Evolutionary conservation across 2,329 filamentous ascomycete genomes (phyloP), one percentile per base, ranked within the genome.

Genomic region (Fragosphaeria purpurea): DNA sequence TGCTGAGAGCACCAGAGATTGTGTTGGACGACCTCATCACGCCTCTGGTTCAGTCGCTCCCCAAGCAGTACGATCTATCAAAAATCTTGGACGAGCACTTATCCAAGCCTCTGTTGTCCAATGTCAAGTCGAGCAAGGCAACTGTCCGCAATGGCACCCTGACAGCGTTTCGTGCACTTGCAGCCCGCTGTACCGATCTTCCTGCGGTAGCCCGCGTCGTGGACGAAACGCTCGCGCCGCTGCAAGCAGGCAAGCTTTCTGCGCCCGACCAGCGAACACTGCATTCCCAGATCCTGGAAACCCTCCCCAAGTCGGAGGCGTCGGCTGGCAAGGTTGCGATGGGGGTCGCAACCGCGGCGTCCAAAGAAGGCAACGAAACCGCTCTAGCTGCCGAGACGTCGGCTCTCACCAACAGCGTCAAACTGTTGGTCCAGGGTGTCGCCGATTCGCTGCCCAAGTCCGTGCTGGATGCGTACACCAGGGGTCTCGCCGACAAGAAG

Each of bases 1-100:
- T 98, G 50, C 70, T 98, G 44, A 80, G 94, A 63, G 85, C 91
- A 7, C 94, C 93, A 1, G 93, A 98, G 67, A 83, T 96, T 42
- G 82, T 95, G 11, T 72, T 97, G 33, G 82, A 85, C 58, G 85
- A 88, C 55, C 74, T 96, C 31, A 70, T 97, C 46, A 79, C 83
- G 6, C 80, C 85, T 10, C 73, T 97, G 44, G 74, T 94, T 53
- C 66, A 74, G 7, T 80, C 87, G 33, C 70, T 98, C 6, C 82
- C 88, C 1, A 63, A 70, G 33, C 70, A 72, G 6, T 75, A 93
- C 58, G 91, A 98, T 60, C 74, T 97, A 13, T 91, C 91, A 7
- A 77, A 81, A 39, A 70, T 86, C 5, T 73, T 97, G 13, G 75
- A 78, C 48, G 73, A 75, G 32, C 86, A 85, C 54, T 74, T 98